phyloP scores from a whole-genome alignment of 352 stramenopile genomes.

The Globisporangium carolinianum region DNA sequence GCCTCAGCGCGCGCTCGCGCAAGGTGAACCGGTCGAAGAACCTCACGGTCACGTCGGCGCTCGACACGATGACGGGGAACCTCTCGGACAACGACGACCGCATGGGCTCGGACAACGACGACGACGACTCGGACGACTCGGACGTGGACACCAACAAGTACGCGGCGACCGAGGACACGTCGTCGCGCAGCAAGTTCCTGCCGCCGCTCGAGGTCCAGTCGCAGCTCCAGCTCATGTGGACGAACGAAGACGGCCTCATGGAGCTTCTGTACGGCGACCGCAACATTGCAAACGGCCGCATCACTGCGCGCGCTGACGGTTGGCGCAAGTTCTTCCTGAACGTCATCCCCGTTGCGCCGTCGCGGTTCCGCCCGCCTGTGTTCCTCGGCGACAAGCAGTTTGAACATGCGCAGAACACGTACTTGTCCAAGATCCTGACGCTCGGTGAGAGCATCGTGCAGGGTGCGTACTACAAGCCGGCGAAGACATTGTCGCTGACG shows the following conservation, averaged over 20 bases:
- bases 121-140: slow-evolving; percentile 59
- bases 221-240: slow-evolving; percentile 94
- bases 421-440: slow-evolving; percentile 92
- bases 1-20: slow-evolving; percentile 67
- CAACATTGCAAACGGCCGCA: slow-evolving; percentile 55
- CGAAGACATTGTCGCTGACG: slow-evolving; percentile 24
- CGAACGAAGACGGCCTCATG: slow-evolving; percentile 89
- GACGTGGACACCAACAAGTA: slow-evolving; percentile 50
- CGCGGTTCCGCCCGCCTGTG: slow-evolving; percentile 97
- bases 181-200: slow-evolving; percentile 90
- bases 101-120: slow-evolving; percentile 27
- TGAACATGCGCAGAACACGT: slow-evolving; percentile 97
- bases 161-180: slow-evolving; percentile 49
- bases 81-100: slow-evolving; percentile 36
- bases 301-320: slow-evolving; percentile 39
- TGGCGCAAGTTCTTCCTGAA: slow-evolving; percentile 96
- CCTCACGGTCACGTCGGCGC: slow-evolving; percentile 67
- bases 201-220: slow-evolving; percentile 93
- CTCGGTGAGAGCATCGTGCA: slow-evolving; percentile 89
- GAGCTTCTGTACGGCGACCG: slow-evolving; percentile 90
- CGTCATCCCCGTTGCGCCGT: slow-evolving; percentile 95
- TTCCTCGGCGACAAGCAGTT: slow-evolving; percentile 94
- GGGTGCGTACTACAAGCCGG: slow-evolving; percentile 54
- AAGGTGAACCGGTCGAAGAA: slow-evolving; percentile 83
- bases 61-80: slow-evolving; percentile 77